phyloP scores from a whole-genome alignment of 805 yeast genomes.

The Ogataea ganodermae region DNA sequence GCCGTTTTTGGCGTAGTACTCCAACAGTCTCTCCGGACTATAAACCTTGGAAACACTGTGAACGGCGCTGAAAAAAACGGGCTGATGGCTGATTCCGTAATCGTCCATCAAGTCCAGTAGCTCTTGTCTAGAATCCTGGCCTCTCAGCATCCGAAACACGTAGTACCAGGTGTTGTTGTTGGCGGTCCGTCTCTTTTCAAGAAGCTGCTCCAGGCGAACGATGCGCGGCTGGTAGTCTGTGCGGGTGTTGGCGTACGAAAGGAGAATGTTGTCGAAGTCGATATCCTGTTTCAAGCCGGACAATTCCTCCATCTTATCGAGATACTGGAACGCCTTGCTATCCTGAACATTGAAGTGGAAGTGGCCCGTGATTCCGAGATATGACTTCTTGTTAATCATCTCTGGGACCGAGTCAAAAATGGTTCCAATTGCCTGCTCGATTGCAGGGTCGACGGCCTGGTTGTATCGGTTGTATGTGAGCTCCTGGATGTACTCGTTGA shows the following conservation, averaged over 20 bases:
- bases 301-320: slow-evolving; percentile 24
- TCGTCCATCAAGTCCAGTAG: slow-evolving; percentile 29
- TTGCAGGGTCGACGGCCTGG: slow-evolving; percentile 6
- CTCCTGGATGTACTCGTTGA: slow-evolving; percentile 23
- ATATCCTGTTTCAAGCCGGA: slow-evolving; percentile 26
- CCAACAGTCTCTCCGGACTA: slow-evolving; percentile 20
- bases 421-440: slow-evolving; percentile 16
- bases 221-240: slow-evolving; percentile 22
- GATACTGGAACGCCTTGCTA: slow-evolving; percentile 16
- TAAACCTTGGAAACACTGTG: slow-evolving; percentile 16
- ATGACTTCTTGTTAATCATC: slow-evolving; percentile 23
- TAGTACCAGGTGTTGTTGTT: slow-evolving; percentile 35
- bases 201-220: slow-evolving; percentile 22
- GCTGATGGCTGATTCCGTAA: slow-evolving; percentile 22
- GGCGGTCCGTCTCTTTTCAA: slow-evolving; percentile 15
- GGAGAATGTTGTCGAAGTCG: slow-evolving; percentile 31
- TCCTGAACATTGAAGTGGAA: slow-evolving; percentile 26
- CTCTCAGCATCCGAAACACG: slow-evolving; percentile 23
- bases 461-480: slow-evolving; percentile 25
- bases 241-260: slow-evolving; percentile 20
- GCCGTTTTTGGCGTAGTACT: slow-evolving; percentile 18
- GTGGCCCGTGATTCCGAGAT: slow-evolving; percentile 15
- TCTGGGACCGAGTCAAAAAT: slow-evolving; percentile 20
- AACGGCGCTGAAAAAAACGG: slow-evolving; percentile 25
- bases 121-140: slow-evolving; percentile 19